Conservation (phyloP, 2,329 filamentous ascomycete genomes). For the Ophiosphaerella korrae region DNA sequence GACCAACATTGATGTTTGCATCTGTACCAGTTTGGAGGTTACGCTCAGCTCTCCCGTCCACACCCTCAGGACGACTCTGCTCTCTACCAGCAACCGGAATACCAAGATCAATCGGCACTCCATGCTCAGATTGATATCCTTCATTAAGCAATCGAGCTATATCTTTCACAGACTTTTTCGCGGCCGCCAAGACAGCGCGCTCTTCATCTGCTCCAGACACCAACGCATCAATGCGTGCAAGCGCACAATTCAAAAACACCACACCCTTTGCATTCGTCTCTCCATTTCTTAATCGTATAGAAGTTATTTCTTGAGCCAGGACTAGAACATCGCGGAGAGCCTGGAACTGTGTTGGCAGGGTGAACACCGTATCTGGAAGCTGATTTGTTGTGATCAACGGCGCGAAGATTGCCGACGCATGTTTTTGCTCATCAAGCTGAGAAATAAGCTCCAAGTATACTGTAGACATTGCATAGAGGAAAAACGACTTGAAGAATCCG, state of each 20-base stretch:
- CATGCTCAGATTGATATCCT: constrained; percentile 26
- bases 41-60: constrained; percentile 1
- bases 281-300: constrained; percentile 25
- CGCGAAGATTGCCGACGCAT: constrained; percentile 8
- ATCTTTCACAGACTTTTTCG: constrained; percentile 18
- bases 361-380: not conserved
- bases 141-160: constrained; percentile 17
- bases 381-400: constrained; percentile 9
- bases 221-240: constrained; percentile 33
- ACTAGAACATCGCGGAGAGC: constrained; percentile 16
- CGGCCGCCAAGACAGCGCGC: constrained; percentile 22
- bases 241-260: constrained; percentile 22
- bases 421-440: constrained; percentile 25
- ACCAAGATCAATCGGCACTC: constrained; percentile 25
- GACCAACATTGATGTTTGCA: not conserved
- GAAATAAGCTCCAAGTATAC: constrained; percentile 30
- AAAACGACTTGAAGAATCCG: constrained; percentile 32
- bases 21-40: not conserved
- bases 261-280: constrained; percentile 34
- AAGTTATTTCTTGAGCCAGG: constrained; percentile 9
- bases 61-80: constrained; percentile 18
- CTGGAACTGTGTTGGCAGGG: constrained; percentile 17
- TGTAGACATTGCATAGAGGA: constrained; percentile 28
- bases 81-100: constrained; percentile 6
- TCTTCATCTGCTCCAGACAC: constrained; percentile 19